Base-by-base conservation (phyloP, 768 basidiomycete genomes). In the Suillus hirtellus region DNA sequence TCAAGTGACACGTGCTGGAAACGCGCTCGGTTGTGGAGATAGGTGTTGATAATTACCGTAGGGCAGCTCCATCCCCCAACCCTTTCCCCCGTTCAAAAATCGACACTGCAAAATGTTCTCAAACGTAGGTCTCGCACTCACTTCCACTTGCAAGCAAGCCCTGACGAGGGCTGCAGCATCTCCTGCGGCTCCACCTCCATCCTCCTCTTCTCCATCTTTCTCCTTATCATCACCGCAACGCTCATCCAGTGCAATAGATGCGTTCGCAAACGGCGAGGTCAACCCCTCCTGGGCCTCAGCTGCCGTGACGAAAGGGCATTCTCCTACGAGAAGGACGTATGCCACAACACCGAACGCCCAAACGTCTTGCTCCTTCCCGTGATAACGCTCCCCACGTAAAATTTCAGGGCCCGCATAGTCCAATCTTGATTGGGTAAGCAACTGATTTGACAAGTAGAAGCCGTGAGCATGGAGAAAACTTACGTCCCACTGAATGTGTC, bases 381-480 rank as follows among this genome's bases (percentile, higher is more conserved):
- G 84, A 74, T 99, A 99, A 58, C 92, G 86, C 73, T 97, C 95
- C 3, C 96, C 96, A 19, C 94, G 88, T 37, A 99, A 78, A 62
- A 99, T 99, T 75, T 99, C 96, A 44, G 96, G 97, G 10, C 92
- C 93, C 17, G 96, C 96, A 72, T 98, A 99, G 75, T 96, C 95
- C 68, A 95, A 79, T 19, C 93, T 94, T 65, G 59, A 60, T 63
- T 58, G 50, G 47, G 60, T 37, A 63, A 60, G 64, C 38, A 21
- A 68, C 60, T 66, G 67, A 55, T 71, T 44, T 59, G 49, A 54
- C 55, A 12, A 9, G 15, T 50, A 19, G 17, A 58, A 42, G 27
- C 40, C 3, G 11, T 17, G 1, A 40, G 44, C 53, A 64, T 21
- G 44, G 10, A 49, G 17, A 59, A 43, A 53, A 87, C 93, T 82